These are phyloP conservation scores for Angophora floribunda DNA, from an alignment of 345 rosid genomes.

Conservation along the genomic window DNA sequence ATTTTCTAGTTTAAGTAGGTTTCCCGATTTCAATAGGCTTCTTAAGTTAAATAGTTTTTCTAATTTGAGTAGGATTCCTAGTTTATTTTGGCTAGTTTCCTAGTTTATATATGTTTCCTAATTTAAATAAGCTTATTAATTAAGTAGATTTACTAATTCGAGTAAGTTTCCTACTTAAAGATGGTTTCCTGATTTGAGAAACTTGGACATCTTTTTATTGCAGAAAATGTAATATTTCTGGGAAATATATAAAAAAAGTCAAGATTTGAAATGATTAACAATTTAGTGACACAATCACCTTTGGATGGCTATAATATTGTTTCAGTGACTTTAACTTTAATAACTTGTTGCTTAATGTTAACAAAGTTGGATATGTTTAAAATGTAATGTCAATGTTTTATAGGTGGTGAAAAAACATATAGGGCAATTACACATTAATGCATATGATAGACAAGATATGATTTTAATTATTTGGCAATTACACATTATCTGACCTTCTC, in stretches of 20 bases:
- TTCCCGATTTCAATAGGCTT: no score
- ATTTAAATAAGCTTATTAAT: neutral
- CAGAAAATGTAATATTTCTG: no score
- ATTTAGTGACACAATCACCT: no score
- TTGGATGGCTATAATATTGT: no score
- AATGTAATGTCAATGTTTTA: neutral
- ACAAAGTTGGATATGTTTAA: neutral
- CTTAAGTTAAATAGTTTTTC: neutral
- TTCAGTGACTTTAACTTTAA: neutral
- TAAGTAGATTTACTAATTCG: neutral
- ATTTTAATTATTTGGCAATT: neutral
- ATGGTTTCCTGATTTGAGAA: neutral
- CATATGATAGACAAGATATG: neutral
- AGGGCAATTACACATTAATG: neutral
- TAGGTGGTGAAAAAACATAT: neutral
- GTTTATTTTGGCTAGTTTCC: no score
- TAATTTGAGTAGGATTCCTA: neutral
- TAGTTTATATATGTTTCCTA: no score
- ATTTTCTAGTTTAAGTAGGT: neutral
- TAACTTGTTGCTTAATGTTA: neutral
- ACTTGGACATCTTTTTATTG: no score
- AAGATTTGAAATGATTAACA: no score
- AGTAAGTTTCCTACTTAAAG: neutral
- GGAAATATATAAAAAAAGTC: no score
- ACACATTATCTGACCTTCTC: neutral